Conservation (phyloP, 2,329 filamentous ascomycete genomes). For the Pseudogymnoascus sp. region DNA sequence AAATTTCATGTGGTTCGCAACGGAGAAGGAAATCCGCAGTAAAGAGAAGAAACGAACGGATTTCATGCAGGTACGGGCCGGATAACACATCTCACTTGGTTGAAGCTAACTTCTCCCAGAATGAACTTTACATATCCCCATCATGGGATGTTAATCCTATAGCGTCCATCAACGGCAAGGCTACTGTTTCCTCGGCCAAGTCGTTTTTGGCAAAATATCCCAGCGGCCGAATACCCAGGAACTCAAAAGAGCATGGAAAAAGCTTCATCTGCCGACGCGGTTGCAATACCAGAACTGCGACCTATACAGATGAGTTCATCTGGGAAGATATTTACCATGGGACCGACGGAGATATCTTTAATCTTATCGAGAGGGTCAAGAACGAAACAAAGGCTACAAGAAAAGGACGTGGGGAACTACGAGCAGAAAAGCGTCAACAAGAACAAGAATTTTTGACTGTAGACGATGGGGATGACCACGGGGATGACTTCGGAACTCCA, state of each 20-base stretch:
- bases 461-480: slow-evolving; percentile 25
- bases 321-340: slow-evolving; percentile 76
- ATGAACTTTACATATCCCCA: slow-evolving; percentile 86
- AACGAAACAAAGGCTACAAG: slow-evolving; percentile 64
- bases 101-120: slow-evolving; percentile 38
- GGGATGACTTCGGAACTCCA: slow-evolving; percentile 39
- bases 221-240: slow-evolving; percentile 63
- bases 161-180: slow-evolving; percentile 83
- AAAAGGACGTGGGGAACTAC: slow-evolving; percentile 23
- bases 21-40: slow-evolving; percentile 79
- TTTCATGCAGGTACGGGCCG: slow-evolving; percentile 52
- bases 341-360: slow-evolving; percentile 20
- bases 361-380: slow-evolving; percentile 40
- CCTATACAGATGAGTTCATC: slow-evolving; percentile 82
- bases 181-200: slow-evolving; percentile 65
- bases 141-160: slow-evolving; percentile 83
- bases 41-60: slow-evolving; percentile 75
- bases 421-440: slow-evolving; percentile 18
- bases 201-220: slow-evolving; percentile 64
- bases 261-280: slow-evolving; percentile 84
- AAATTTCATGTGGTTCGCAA: slow-evolving; percentile 93
- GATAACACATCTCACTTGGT: not conserved
- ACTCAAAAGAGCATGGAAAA: slow-evolving; percentile 68
- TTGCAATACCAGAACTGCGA: slow-evolving; percentile 79
- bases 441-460: slow-evolving; percentile 30